phyloP scores from a whole-genome alignment of 495 filamentous ascomycete genomes.

The Penicillium psychrofluorescens region DNA sequence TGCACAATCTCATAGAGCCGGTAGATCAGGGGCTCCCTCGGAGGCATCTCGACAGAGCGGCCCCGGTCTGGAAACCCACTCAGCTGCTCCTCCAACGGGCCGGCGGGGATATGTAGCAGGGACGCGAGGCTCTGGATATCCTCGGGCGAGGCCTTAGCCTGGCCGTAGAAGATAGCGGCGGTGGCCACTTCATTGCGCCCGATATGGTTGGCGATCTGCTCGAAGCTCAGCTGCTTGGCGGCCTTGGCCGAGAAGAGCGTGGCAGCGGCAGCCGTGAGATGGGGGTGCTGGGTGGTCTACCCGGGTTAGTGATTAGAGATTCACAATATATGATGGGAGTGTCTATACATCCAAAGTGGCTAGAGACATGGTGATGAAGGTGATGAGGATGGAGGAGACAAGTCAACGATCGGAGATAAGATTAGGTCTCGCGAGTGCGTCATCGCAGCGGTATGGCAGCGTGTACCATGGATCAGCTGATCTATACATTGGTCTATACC shows the following conservation, averaged over 20 bases:
- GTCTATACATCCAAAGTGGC: constrained; percentile 34
- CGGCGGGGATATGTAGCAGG: constrained; percentile 56
- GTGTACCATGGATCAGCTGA: no score
- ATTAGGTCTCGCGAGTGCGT: no score
- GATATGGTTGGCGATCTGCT: constrained; percentile 66
- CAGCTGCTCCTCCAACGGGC: constrained; percentile 53
- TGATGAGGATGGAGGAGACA: not conserved
- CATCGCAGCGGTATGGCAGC: no score
- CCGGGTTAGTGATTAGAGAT: not conserved
- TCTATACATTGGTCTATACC: no score
- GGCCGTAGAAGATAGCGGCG: constrained; percentile 93
- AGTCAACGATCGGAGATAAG: no score
- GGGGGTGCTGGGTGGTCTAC: constrained; percentile 33
- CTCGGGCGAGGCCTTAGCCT: constrained; percentile 69
- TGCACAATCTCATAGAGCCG: constrained; percentile 93
- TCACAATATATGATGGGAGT: not conserved
- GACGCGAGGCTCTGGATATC: constrained; percentile 68
- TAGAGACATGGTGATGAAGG: constrained; percentile 21
- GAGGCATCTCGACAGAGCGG: constrained; percentile 83
- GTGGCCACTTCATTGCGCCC: constrained; percentile 84
- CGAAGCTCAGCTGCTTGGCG: constrained; percentile 66
- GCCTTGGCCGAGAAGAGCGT: constrained; percentile 86
- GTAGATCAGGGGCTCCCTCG: constrained; percentile 89
- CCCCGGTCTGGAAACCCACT: constrained; percentile 77
- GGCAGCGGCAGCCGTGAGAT: constrained; percentile 60